Base-by-base conservation (phyloP, 371 early-diverging fungal species). In the Mortierella sp. region DNA sequence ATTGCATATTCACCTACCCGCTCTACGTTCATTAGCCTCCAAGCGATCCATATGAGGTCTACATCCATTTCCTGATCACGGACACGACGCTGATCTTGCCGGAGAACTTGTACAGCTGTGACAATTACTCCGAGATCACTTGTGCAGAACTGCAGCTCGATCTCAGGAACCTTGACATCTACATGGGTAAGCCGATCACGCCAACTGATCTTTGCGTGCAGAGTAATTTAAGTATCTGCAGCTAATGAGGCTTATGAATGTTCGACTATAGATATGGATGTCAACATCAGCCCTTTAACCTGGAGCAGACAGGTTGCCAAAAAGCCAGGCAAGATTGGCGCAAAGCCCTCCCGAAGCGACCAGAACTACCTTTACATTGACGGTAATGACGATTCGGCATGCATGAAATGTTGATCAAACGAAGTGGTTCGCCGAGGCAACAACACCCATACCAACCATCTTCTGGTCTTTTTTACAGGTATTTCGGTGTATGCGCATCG, bases 51-150 rank as follows among this genome's bases (percentile, higher is more conserved):
- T 95, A 94, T 73, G 96, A 96, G 80, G 92, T 94, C 0, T 92
- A 92, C 73, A 60, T 96, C 7, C 76, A 90, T 14, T 82, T 91
- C 34, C 80, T 90, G 19, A 80, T 93, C 7, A 90, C 91, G 55
- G 92, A 94, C 74, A 94, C 91, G 6, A 90, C 92, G 0, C 73
- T 94, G n/a, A 71, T 92, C 21, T 79, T 96, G 14, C 96, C 96
- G 3, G 95, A 95, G 72, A 94, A 94, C 63, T 79, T 97, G n/a
- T 97, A 95, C 77, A 92, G 90, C 63, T 89, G 92, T 65, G 91
- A 92, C 19, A 89, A 91, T 48, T 84, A 72, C 26, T 92, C 93
- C 7, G 91, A 92, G 72, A 80, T 94, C 26, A 91, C 94, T 26
- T 90, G 94, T 76, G 91, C 92, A 73, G 93, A 93, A 70, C 77